Evolutionary conservation across 768 basidiomycete genomes (phyloP).

Genomic region (Termitomyces titanicus): DNA sequence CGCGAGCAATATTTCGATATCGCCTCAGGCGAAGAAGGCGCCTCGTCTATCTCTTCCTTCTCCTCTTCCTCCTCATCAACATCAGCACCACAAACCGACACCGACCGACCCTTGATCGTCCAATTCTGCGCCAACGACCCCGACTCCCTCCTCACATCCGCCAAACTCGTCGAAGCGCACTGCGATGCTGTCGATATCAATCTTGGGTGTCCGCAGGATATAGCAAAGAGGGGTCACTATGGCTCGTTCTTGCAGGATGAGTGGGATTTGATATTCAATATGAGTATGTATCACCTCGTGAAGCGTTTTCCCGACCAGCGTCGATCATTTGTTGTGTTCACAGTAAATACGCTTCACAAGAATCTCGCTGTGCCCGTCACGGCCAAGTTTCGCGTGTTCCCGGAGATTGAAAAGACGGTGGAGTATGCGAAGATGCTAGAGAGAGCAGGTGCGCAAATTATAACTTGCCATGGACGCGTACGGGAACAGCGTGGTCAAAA

Average conservation of each 20-base stretch:
- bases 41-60: conserved; percentile 23
- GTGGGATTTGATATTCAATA: conserved; percentile 81
- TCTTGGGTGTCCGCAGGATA: conserved; percentile 92
- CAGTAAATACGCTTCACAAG: conserved; percentile 82
- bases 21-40: conserved; percentile 78
- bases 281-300: conserved; percentile 49
- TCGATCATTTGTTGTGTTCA: not conserved
- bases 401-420: conserved; percentile 81
- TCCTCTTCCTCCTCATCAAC: not conserved
- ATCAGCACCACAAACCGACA: conserved; percentile 5
- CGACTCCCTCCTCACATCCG: conserved; percentile 71
- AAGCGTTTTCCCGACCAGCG: not conserved
- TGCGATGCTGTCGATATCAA: conserved; percentile 97
- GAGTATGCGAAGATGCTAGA: conserved; percentile 97
- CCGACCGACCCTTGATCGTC: conserved; percentile 83
- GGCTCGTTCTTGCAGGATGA: conserved; percentile 93
- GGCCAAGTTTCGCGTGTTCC: conserved; percentile 93
- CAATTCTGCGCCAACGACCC: conserved; percentile 96
- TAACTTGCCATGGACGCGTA: conserved; percentile 90
- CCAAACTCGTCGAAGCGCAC: conserved; percentile 66
- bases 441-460: conserved; percentile 89
- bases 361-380: conserved; percentile 92
- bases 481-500: conserved; percentile 90
- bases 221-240: conserved; percentile 83
- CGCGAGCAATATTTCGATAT: conserved; percentile 68